These are phyloP conservation scores for Xylaria sp. DNA, from an alignment of 2,329 filamentous ascomycete species.

Conservation along the genomic window DNA sequence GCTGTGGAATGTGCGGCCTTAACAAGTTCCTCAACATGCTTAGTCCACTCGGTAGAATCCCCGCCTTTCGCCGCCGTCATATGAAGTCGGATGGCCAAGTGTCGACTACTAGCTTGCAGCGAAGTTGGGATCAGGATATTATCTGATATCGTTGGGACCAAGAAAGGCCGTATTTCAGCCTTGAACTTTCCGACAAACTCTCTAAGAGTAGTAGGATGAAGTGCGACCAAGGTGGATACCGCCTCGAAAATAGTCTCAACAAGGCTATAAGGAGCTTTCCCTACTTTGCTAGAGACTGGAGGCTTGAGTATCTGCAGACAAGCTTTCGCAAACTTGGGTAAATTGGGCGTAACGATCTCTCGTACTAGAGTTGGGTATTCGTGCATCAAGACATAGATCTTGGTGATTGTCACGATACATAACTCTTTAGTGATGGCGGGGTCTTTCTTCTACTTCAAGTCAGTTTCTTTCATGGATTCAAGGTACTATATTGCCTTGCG, in stretches of 20 bases:
- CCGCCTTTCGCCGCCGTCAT: conserved; percentile 82
- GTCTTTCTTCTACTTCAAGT: conserved; percentile 70
- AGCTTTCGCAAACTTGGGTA: conserved; percentile 75
- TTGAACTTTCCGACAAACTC: conserved; percentile 74
- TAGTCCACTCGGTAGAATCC: conserved; percentile 78
- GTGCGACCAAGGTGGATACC: conserved; percentile 73
- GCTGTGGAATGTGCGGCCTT: conserved; percentile 71
- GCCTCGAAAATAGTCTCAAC: conserved; percentile 73
- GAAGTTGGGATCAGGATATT: conserved; percentile 53
- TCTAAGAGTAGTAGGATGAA: conserved; percentile 83
- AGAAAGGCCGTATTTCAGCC: conserved; percentile 60
- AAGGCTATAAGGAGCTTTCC: conserved; percentile 54
- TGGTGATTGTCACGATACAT: conserved; percentile 75
- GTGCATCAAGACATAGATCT: conserved; percentile 83
- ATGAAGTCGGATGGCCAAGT: conserved; percentile 72
- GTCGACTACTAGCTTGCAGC: conserved; percentile 64
- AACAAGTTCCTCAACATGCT: conserved; percentile 65
- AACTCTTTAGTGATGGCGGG: conserved; percentile 76
- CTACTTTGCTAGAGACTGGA: conserved; percentile 45
- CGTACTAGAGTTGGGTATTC: conserved; percentile 81
- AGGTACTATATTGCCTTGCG: not conserved
- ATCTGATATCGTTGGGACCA: conserved; percentile 68
- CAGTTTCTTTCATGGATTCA: not conserved
- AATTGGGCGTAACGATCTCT: conserved; percentile 84
- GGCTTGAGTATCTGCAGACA: conserved; percentile 70